Evolutionary conservation across 257 asterid species (phyloP).

Genomic region (Solanum chiquidenum): DNA sequence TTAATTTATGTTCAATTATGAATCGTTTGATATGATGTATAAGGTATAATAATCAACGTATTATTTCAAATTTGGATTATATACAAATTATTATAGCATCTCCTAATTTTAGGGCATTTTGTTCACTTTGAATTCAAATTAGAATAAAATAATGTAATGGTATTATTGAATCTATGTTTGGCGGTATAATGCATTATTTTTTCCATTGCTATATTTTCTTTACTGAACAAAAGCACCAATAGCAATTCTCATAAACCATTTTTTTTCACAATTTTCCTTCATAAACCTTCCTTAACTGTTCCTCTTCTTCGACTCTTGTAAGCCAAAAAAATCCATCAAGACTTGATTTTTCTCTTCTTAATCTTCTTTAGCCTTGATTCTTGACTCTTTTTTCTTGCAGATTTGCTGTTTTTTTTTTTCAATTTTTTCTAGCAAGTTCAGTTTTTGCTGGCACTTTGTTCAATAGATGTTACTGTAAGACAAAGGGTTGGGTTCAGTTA

Average conservation of each 20-base stretch:
- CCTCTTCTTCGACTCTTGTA: neutral
- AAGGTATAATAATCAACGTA: too few species aligned
- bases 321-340: neutral
- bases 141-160: neutral
- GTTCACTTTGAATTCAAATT: neutral
- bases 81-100: neutral
- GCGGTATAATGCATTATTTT: neutral
- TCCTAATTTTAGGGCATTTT: neutral
- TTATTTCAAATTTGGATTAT: neutral
- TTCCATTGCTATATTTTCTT: neutral
- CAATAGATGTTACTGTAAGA: neutral
- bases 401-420: neutral
- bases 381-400: neutral
- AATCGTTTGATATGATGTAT: too few species aligned
- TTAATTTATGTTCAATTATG: too few species aligned
- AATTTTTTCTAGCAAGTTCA: neutral
- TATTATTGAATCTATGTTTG: neutral
- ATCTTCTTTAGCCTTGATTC: neutral
- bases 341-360: neutral
- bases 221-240: neutral
- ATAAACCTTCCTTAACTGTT: neutral
- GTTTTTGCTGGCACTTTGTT: neutral
- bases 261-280: neutral
- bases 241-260: neutral
- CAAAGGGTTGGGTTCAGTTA: neutral